Evolutionary conservation across 805 yeast genomes (phyloP).

Genomic region (Wickerhamomyces silvicola): DNA sequence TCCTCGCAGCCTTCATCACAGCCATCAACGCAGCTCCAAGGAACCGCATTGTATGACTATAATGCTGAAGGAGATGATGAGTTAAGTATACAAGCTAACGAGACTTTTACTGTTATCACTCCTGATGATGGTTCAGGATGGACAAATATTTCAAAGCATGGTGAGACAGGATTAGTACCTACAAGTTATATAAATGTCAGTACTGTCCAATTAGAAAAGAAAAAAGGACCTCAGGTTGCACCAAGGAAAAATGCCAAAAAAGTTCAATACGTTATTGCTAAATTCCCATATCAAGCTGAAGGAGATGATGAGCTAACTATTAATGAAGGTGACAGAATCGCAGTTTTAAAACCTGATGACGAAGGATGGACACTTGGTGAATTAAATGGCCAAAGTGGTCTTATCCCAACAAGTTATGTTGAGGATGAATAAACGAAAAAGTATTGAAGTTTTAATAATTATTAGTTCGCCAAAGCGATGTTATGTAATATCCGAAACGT

Average conservation of each 20-base stretch:
- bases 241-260: constrained; percentile 14
- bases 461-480: too few species aligned
- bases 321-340: constrained; percentile 64
- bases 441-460: too few species aligned
- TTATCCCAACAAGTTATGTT: constrained; percentile 73
- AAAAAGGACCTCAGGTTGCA: constrained; percentile 17
- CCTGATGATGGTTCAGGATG: constrained; percentile 86
- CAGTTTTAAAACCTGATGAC: constrained; percentile 61
- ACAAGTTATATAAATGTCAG: constrained; percentile 60
- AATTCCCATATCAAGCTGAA: constrained; percentile 23
- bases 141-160: constrained; percentile 60
- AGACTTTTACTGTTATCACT: constrained; percentile 48
- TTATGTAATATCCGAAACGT: too few species aligned
- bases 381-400: constrained; percentile 54
- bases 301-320: constrained; percentile 78
- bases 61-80: constrained; percentile 73
- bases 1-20: constrained; percentile 15
- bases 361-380: constrained; percentile 98
- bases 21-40: constrained; percentile 18
- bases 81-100: constrained; percentile 54
- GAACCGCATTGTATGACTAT: constrained; percentile 39
- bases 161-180: constrained; percentile 74
- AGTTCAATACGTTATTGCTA: constrained; percentile 14
- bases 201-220: constrained; percentile 10
- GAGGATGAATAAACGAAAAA: constrained; percentile 14